These are phyloP conservation scores for Dipodascus geniculatus DNA, from an alignment of 805 yeast genomes.

Conservation along the genomic window DNA sequence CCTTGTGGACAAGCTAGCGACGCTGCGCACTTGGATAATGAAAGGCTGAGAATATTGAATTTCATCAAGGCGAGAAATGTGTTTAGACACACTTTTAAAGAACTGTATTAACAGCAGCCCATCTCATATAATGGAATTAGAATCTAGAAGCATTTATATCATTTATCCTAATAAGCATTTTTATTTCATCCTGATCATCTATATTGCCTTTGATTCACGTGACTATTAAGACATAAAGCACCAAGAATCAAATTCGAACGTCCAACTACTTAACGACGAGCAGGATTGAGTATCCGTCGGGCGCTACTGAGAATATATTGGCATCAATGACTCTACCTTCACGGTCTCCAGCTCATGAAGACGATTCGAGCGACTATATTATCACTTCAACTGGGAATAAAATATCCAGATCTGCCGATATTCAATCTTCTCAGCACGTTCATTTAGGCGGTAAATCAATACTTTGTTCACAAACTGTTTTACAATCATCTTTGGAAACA, in stretches of 20 bases:
- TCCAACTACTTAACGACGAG: too few species aligned
- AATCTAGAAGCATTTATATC: too few species aligned
- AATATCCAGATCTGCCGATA: slow-evolving; percentile 23
- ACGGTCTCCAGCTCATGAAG: not conserved
- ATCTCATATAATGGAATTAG: not conserved
- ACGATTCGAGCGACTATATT: slow-evolving; percentile 9
- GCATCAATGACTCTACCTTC: not conserved
- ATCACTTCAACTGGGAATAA: slow-evolving; percentile 26
- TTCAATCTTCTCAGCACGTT: slow-evolving; percentile 27
- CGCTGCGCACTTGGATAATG: slow-evolving; percentile 86
- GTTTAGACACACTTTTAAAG: slow-evolving; percentile 16
- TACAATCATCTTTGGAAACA: slow-evolving; percentile 25
- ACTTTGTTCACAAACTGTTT: slow-evolving; percentile 19
- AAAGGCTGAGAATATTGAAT: slow-evolving; percentile 68
- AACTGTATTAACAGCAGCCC: slow-evolving; percentile 4
- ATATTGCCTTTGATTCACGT: too few species aligned
- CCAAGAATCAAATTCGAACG: too few species aligned
- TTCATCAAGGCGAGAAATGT: slow-evolving; percentile 63
- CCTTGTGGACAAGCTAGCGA: slow-evolving; percentile 96
- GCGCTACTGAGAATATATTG: not conserved
- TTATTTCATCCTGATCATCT: too few species aligned
- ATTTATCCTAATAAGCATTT: too few species aligned
- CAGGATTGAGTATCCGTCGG: too few species aligned
- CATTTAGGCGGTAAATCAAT: slow-evolving; percentile 26
- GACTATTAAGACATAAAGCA: too few species aligned